Percentiles rank a stretch among this genome's conserved stretches.
Evolutionary conservation across 192 early-diverging fungal genomes (phyloP).

Genomic region (Lunasporangiospora selenospora): DNA sequence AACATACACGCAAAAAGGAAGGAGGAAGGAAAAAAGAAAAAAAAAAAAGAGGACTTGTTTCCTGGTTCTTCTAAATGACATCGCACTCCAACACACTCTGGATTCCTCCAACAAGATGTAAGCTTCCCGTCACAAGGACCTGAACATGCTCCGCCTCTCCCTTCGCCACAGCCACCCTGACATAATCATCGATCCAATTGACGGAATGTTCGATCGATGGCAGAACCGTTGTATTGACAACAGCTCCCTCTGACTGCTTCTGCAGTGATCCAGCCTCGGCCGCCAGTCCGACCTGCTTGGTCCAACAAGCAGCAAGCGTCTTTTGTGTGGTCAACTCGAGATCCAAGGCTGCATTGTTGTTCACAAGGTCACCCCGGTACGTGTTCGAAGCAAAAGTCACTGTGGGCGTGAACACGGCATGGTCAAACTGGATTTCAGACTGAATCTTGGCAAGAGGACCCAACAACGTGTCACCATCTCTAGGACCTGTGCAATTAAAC

Average conservation of each 20-base stretch:
- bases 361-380: conserved; percentile 66
- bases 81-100: conserved; percentile 74
- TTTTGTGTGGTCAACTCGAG: conserved; percentile 66
- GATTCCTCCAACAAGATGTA: conserved; percentile 90
- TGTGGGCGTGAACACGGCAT: conserved; percentile 86
- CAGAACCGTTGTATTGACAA: conserved; percentile 46
- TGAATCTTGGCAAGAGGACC: conserved; percentile 60
- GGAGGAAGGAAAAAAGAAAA: too few species aligned
- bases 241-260: not conserved
- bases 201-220: conserved; percentile 73
- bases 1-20: too few species aligned
- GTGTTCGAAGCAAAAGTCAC: conserved; percentile 54
- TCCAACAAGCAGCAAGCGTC: conserved; percentile 65
- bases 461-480: conserved; percentile 72
- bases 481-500: conserved; percentile 88
- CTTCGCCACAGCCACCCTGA: conserved; percentile 7
- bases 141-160: conserved; percentile 45
- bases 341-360: conserved; percentile 71
- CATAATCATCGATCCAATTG: conserved; percentile 53
- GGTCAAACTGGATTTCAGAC: conserved; percentile 54
- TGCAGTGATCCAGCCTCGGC: not conserved
- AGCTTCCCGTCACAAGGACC: conserved; percentile 90
- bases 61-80: conserved; percentile 50
- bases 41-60: too few species aligned
- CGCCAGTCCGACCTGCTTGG: conserved; percentile 9